A percentile compares a stretch with the other conserved stretches of the same genome.
phyloP scores from a whole-genome alignment of 306 rosid species.

The Vicia faba region DNA sequence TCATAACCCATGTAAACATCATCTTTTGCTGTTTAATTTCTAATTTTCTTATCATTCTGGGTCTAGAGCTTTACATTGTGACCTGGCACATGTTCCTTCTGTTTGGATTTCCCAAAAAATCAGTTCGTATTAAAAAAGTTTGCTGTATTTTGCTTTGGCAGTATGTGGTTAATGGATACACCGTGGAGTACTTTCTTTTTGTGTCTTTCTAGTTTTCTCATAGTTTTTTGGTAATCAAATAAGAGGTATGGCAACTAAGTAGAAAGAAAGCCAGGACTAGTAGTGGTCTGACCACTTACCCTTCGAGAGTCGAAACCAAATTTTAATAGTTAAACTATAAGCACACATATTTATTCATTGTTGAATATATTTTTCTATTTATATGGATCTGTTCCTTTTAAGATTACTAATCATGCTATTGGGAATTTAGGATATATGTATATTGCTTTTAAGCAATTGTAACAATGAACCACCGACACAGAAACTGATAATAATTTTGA shows the following conservation, averaged over 20 bases:
- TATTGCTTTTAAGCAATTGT: constrained; percentile 3
- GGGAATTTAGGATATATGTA: constrained; percentile 4
- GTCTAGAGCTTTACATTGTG: background rate
- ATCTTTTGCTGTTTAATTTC: background rate
- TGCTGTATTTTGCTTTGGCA: background rate
- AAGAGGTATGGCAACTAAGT: background rate
- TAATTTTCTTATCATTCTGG: background rate
- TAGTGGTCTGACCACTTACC: constrained; percentile 16
- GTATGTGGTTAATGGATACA: background rate
- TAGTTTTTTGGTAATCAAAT: constrained; percentile 8
- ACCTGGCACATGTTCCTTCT: constrained; percentile 11
- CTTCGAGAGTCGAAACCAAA: background rate
- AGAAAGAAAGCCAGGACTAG: background rate
- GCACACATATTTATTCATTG: background rate
- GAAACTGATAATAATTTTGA: background rate
- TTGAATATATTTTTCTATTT: background rate
- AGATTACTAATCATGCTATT: constrained; percentile 21
- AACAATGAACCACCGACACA: background rate
- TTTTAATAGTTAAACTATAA: background rate
- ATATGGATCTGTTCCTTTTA: constrained; percentile 17
- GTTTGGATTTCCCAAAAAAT: background rate
- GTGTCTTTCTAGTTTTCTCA: constrained; percentile 1
- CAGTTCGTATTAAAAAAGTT: background rate
- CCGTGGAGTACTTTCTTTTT: background rate
- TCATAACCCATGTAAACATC: background rate